These are phyloP conservation scores for Russula vinacea DNA, from an alignment of 768 basidiomycete species.

Conservation along the genomic window DNA sequence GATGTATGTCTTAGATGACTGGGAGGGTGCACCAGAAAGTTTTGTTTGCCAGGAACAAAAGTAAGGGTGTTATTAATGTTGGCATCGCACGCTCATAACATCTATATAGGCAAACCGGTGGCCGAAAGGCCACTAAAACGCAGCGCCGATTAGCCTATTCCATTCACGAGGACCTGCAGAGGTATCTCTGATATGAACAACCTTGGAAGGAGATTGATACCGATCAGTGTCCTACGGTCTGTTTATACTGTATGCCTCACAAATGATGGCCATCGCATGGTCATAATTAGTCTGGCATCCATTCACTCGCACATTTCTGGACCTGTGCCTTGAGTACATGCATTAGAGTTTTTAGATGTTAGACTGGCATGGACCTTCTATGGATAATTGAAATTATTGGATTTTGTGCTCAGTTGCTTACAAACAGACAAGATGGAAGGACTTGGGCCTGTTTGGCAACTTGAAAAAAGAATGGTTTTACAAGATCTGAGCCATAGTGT, in stretches of 20 bases:
- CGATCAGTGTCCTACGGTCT: neutral
- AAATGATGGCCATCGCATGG: no score
- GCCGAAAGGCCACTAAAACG: constrained; percentile 85
- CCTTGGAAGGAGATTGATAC: neutral
- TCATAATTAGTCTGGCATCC: no score
- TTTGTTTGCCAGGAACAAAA: constrained; percentile 97
- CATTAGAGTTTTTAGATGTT: no score
- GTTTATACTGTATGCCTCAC: neutral
- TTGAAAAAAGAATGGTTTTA: no score
- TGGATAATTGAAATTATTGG: no score
- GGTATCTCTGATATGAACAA: constrained; percentile 5
- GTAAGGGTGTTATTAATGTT: constrained; percentile 40
- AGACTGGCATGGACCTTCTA: no score
- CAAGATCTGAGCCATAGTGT: no score
- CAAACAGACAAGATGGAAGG: no score
- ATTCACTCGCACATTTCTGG: no score
- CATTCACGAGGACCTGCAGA: constrained; percentile 65
- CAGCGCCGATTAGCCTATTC: constrained; percentile 82
- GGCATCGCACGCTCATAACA: constrained; percentile 7
- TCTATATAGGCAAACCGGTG: constrained; percentile 68
- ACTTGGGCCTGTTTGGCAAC: no score
- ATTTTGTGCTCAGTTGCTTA: no score
- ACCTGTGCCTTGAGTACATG: no score
- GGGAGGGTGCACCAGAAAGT: constrained; percentile 94
- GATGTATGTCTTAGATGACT: constrained; percentile 88